A percentile compares a stretch with the other conserved stretches of the same genome.
Conservation (phyloP, 225 moss, liverwort and hornwort species). For the Bryoerythrophyllum caledonicum region DNA sequence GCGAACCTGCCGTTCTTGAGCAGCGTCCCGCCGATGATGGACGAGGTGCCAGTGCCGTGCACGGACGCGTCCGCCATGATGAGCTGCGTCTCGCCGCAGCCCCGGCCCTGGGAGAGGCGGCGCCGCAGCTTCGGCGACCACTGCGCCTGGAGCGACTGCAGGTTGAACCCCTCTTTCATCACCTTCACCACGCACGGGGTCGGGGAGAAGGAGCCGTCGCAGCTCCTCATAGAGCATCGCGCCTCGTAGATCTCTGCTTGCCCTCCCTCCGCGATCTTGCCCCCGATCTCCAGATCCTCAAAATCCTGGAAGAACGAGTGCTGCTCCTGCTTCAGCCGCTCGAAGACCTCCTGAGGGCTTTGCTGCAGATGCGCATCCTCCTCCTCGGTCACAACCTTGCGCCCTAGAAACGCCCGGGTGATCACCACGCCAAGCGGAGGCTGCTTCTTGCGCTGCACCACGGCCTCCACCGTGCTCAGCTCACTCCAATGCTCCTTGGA, state of each 20-base stretch:
- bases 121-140: constrained; percentile 42
- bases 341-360: constrained; percentile 28
- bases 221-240: constrained; percentile 24
- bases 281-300: constrained; percentile 35
- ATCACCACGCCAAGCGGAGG: constrained; percentile 8
- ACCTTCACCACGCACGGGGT: constrained; percentile 44
- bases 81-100: constrained; percentile 28
- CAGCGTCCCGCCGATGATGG: constrained; percentile 45
- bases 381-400: not conserved
- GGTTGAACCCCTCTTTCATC: constrained; percentile 47
- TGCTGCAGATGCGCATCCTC: constrained; percentile 7
- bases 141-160: constrained; percentile 36
- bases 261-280: constrained; percentile 46
- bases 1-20: constrained; percentile 44
- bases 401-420: constrained; percentile 25
- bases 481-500: constrained; percentile 55
- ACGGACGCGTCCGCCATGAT: constrained; percentile 34
- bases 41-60: constrained; percentile 30
- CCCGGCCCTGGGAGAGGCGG: constrained; percentile 1
- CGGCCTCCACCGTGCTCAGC: constrained; percentile 28
- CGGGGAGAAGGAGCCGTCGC: not conserved
- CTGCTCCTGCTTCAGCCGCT: constrained; percentile 27
- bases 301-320: constrained; percentile 48
- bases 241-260: constrained; percentile 51
- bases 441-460: constrained; percentile 27